Base-by-base conservation (phyloP, 371 early-diverging fungal species). In the Actinomortierella ambigua region DNA sequence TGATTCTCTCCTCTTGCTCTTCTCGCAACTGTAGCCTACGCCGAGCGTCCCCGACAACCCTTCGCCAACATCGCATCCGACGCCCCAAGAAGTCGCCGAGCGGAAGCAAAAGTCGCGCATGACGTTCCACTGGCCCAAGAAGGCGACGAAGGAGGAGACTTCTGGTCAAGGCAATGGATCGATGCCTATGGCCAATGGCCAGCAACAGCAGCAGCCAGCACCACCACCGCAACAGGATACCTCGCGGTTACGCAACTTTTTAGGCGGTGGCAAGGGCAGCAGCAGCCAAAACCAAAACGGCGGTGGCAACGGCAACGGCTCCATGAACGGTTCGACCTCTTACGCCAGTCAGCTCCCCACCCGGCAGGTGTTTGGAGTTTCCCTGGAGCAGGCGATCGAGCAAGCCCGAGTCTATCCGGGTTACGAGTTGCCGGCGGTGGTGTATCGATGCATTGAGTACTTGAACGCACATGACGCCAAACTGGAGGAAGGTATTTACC, bases 401-500 rank as follows among this genome's bases (percentile, higher is more conserved):
- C 69, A 83, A 22, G 85, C 90, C 2, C 79, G 80, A 29, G 77
- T 90, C 17, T 84, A 84, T 28, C 93, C 92, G 27, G 84, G 85
- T 15, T 89, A 90, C 60, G 88, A 90, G 27, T 76, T 98, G 9
- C 98, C 98, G 4, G 89, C 96, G 0, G 90, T 98, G 27, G 91
- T 96, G 3, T 95, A 91, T 75, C 88, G 98, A 4, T 95, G 97
- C 61, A 94, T 98, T 56, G 97, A 98, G 77, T 98, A 91, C 60
- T 76, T 98, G 49, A 97, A 98, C 60, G 85, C 86, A 1, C 92
- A 89, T 65, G 82, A 88, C 52, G 89, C 91, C 17, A 79, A 82
- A 48, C 61, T 82, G n/a, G 98, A 98, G 71, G 98, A 98, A 79
- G 98, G 98, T 11, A 92, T 98, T 27, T 98, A 97, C 77, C 88